Conservation (phyloP, 768 basidiomycete species). For the Flagelloscypha sp. region DNA sequence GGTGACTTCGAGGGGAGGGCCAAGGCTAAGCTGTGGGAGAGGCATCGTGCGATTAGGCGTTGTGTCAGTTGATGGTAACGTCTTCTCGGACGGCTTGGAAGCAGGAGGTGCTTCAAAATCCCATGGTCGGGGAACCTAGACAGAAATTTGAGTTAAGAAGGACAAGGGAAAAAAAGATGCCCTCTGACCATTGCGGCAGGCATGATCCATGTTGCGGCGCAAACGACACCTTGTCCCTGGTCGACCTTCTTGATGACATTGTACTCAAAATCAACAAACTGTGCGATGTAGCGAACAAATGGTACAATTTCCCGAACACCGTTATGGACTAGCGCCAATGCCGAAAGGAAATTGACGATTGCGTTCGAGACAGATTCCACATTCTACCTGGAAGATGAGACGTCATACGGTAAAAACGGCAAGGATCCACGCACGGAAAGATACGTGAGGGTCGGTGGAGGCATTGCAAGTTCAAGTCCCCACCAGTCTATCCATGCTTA, state of each 20-base stretch:
- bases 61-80: constrained; percentile 4
- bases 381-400: constrained; percentile 26
- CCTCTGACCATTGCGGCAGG: constrained; percentile 63
- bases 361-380: constrained; percentile 53
- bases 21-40: constrained; percentile 9
- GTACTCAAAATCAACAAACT: constrained; percentile 75
- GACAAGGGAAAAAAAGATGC: not conserved
- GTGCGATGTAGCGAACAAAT: constrained; percentile 75
- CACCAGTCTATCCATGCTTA: constrained; percentile 64
- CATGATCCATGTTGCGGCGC: constrained; percentile 88
- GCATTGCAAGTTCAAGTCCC: constrained; percentile 76
- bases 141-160: constrained; percentile 5
- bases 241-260: constrained; percentile 53
- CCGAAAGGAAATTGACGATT: constrained; percentile 69
- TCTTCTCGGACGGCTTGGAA: constrained; percentile 8
- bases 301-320: constrained; percentile 80
- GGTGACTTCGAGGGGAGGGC: constrained; percentile 6
- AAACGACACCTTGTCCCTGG: constrained; percentile 71
- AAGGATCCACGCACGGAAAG: constrained; percentile 39
- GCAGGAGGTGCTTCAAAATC: constrained; percentile 50
- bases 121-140: constrained; percentile 66
- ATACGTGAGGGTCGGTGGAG: constrained; percentile 56
- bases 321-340: constrained; percentile 56
- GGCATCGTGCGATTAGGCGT: constrained; percentile 16
- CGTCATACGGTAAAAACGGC: not conserved